Evolutionary conservation across 2,329 filamentous ascomycete genomes (phyloP), one percentile per base, ranked within the genome.

Genomic region (Botrytis fragariae): DNA sequence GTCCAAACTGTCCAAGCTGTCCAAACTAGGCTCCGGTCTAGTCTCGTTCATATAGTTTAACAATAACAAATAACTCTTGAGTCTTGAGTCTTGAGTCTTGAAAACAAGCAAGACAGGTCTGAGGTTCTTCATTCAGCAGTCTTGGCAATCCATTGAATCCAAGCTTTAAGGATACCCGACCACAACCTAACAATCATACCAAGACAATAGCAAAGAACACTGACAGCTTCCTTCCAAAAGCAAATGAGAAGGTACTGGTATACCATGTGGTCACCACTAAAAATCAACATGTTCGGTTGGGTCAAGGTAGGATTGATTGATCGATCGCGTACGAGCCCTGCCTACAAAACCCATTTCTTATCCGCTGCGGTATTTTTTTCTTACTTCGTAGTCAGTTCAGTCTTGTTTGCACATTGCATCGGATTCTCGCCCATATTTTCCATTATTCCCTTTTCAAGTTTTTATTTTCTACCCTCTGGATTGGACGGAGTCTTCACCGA

Each of bases 401-500:
- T 68, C 48, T 42, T 42, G 45, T 68, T 42, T 68, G 64, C 62
- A 65, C 14, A 29, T 57, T 29, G 16, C 51, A 29, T 68, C 48
- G 12, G 35, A 54, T 37, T 68, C 22, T n/a, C 29, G n/a, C 32
- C 22, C 45, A 20, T 18, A n/a, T 39, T 68, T 29, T 54, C 64
- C 45, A 35, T 37, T 54, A 29, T 39, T 22, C 25, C 16, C n/a
- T 14, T 67, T 48, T 57, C 51, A 54, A 14, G 6, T 35, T 29
- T 39, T 29, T 22, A 51, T 67, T 54, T 67, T 20, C 64, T 54
- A 39, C 22, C 35, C 64, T 29, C 10, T 39, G 45, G 22, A 68
- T 68, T 68, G 64, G 48, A 57, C 48, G 48, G 48, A 57, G 9
- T n/a, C 65, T 68, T 68, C 65, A 68, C 48, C 65, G 65, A 68